Evolutionary conservation across 148 eudicot species (phyloP), one percentile per base, ranked within the genome.

Genomic region (Heliosperma pusillum): DNA sequence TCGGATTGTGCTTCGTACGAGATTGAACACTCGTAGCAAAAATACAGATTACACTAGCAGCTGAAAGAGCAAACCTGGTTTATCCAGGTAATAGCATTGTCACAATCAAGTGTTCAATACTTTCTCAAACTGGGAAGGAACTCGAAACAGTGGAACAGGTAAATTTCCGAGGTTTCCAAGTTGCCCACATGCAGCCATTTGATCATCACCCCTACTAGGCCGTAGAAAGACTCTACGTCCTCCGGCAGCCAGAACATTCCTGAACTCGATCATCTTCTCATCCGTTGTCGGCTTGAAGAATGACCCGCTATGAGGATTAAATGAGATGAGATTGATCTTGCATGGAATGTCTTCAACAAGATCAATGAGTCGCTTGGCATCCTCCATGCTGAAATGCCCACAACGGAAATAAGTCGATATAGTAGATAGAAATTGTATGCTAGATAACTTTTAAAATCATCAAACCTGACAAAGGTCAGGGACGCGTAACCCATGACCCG

Each of bases 151-250:
- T 19, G 98, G 98, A 70, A 87, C 96, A 80, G 79, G 93, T 42
- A 88, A 76, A 36, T 92, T 91, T 30, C 93, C 97, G 0, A 87
- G 91, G 40, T 83, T 86, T 72, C 98, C 98, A 7, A 95, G 97
- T 83, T 95, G 97, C 70, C 98, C 97, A 53, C 98, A 95, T 10
- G 98, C 98, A 25, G 98, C 97, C 98, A 95, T 95, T 80, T 90
- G 84, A 85, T 95, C 97, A 40, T 95, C 93, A n/a, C 98, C 98
- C 83, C 98, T 84, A 77, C 97, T 95, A 60, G 67, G 79, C 72
- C 97, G 82, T 77, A 90, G 57, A 72, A 95, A 80, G 60, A 95
- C 98, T 6, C 83, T 75, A 33, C 91, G 85, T 20, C 98, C 97
- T 9, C 90, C 92, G 57, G 80, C 87, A 0, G 92, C 98, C 71